These are phyloP conservation scores for Fulvia fulva DNA, from an alignment of 2,329 filamentous ascomycete genomes.

Conservation along the genomic window DNA sequence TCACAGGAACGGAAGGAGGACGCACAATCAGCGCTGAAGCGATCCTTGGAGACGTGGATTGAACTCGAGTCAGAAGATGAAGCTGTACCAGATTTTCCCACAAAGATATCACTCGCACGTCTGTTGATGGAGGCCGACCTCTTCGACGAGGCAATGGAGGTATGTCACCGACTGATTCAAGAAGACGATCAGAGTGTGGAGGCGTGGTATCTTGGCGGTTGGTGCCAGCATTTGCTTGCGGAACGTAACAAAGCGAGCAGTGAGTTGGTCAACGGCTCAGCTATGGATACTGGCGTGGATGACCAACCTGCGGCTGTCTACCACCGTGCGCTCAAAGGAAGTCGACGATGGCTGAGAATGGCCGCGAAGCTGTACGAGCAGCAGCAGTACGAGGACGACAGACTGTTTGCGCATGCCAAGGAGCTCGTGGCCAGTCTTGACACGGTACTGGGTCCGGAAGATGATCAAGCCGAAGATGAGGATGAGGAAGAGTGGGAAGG, in stretches of 20 bases:
- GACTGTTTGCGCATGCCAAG: conserved; percentile 68
- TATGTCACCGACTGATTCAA: conserved; percentile 74
- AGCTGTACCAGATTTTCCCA: conserved; percentile 77
- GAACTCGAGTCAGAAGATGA: conserved; percentile 69
- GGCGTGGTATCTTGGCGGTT: conserved; percentile 94
- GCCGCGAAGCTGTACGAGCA: conserved; percentile 73
- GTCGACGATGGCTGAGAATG: conserved; percentile 77
- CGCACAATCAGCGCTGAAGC: conserved; percentile 69
- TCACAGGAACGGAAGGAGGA: conserved; percentile 78
- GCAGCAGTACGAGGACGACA: conserved; percentile 81
- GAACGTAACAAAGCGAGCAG: conserved; percentile 54
- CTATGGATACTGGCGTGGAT: conserved; percentile 31
- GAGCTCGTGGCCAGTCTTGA: conserved; percentile 59
- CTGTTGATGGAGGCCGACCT: conserved; percentile 87
- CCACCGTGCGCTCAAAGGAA: conserved; percentile 59
- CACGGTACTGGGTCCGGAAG: conserved; percentile 41
- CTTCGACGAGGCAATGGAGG: conserved; percentile 78
- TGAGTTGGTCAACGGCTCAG: conserved; percentile 17
- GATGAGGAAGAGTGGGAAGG: conserved; percentile 34
- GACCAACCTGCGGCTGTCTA: conserved; percentile 4
- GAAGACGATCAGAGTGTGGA: conserved; percentile 96
- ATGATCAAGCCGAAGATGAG: conserved; percentile 42
- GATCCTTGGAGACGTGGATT: conserved; percentile 81
- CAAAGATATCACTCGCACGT: conserved; percentile 75
- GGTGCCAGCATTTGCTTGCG: conserved; percentile 78